Conservation (phyloP, 2,329 filamentous ascomycete genomes). For the Lachnellula subtilissima region DNA sequence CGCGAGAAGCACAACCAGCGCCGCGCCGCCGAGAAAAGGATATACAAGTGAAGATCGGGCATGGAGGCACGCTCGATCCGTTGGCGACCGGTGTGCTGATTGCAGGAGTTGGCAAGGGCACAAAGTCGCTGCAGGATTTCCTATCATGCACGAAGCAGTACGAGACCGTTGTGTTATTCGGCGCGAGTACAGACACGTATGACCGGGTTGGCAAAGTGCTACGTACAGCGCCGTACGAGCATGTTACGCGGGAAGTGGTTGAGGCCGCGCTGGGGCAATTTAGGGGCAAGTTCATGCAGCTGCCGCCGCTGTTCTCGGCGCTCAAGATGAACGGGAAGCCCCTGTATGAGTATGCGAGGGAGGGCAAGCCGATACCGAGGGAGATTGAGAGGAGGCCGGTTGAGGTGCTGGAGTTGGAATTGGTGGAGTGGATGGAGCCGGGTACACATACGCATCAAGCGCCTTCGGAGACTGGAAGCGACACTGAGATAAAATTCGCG, state of each 20-base stretch:
- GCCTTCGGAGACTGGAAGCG: conserved; percentile 73
- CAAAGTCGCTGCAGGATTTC: conserved; percentile 75
- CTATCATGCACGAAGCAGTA: conserved; percentile 89
- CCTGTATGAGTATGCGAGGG: conserved; percentile 91
- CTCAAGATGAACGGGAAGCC: conserved; percentile 91
- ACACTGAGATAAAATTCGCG: conserved; percentile 69
- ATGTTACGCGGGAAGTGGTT: conserved; percentile 74
- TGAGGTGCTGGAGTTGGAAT: conserved; percentile 69
- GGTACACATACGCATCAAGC: conserved; percentile 75
- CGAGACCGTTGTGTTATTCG: conserved; percentile 84
- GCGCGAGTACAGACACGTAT: conserved; percentile 88
- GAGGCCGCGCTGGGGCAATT: conserved; percentile 72
- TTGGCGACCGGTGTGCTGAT: conserved; percentile 91
- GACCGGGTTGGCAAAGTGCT: conserved; percentile 82
- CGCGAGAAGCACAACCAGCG: conserved; percentile 55
- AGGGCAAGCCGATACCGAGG: conserved; percentile 78
- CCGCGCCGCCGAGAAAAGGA: conserved; percentile 54
- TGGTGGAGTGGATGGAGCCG: conserved; percentile 80
- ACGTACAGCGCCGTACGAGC: conserved; percentile 66
- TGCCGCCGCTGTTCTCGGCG: conserved; percentile 88
- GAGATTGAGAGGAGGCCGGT: conserved; percentile 80
- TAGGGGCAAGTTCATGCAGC: conserved; percentile 79
- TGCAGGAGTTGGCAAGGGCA: conserved; percentile 79
- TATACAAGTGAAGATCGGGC: conserved; percentile 85
- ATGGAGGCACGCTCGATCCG: conserved; percentile 92